Conservation (phyloP, 1,284 basidiomycete species). For the Blastosporella zonata region DNA sequence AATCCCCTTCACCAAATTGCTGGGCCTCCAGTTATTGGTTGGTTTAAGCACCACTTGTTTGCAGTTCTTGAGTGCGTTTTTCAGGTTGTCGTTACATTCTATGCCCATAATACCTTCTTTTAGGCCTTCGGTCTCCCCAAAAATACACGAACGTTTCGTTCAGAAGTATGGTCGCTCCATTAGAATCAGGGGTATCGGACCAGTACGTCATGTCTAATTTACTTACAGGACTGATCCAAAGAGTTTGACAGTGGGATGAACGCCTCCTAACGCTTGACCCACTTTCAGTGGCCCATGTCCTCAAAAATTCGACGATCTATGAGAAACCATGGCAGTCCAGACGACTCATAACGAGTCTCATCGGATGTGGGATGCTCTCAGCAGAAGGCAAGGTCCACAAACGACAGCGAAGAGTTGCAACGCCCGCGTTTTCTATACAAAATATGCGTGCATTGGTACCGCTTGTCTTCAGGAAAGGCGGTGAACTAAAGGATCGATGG, state of each 20-base stretch:
- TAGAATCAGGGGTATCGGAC: slow-evolving; percentile 59
- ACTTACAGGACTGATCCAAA: slow-evolving; percentile 9
- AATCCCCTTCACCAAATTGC: slow-evolving; percentile 55
- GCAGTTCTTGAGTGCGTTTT: slow-evolving; percentile 53
- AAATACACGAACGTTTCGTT: slow-evolving; percentile 49
- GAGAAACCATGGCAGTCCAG: slow-evolving; percentile 81
- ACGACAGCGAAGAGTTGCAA: slow-evolving; percentile 70
- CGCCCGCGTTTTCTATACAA: slow-evolving; percentile 75
- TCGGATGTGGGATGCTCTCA: slow-evolving; percentile 75
- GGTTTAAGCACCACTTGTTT: slow-evolving; percentile 53
- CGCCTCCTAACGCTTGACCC: slow-evolving; percentile 76
- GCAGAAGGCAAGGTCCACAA: slow-evolving; percentile 73
- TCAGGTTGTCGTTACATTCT: slow-evolving; percentile 17
- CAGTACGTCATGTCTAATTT: slow-evolving; percentile 42
- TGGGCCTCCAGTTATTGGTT: slow-evolving; percentile 50
- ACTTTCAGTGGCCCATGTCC: slow-evolving; percentile 61
- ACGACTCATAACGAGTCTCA: slow-evolving; percentile 65
- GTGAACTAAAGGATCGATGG: slow-evolving; percentile 62
- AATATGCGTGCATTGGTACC: slow-evolving; percentile 70
- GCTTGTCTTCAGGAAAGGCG: slow-evolving; percentile 65
- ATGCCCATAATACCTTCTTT: not conserved
- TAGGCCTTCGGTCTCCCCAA: slow-evolving; percentile 56
- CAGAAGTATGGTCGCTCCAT: slow-evolving; percentile 56
- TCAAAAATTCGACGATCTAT: slow-evolving; percentile 67
- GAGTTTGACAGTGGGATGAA: slow-evolving; percentile 61